phyloP scores from a whole-genome alignment of 139 green algal genomes.

The Chlamydomonas sp. region DNA sequence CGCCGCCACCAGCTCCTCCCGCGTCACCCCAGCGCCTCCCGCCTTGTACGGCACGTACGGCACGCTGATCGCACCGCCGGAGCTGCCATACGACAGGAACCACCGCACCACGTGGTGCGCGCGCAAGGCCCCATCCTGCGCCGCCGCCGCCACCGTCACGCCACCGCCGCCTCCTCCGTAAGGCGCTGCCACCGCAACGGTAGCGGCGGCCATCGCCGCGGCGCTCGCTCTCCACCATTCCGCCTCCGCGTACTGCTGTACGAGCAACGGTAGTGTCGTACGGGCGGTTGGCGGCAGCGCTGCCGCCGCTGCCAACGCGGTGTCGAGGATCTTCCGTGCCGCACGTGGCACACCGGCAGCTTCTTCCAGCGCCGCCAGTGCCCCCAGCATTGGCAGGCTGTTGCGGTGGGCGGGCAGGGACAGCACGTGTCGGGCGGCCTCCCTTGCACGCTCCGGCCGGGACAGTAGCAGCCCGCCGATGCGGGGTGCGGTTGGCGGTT shows the following conservation, averaged over 20 bases:
- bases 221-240: constrained; percentile 29
- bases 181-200: background rate
- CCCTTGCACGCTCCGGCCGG: constrained; percentile 20
- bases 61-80: background rate
- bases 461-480: background rate
- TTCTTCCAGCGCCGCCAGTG: constrained; percentile 58
- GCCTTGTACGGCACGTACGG: constrained; percentile 32
- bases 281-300: background rate
- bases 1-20: constrained; percentile 24
- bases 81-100: constrained; percentile 28
- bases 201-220: background rate
- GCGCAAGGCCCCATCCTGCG: constrained; percentile 21
- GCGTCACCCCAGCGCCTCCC: constrained; percentile 4
- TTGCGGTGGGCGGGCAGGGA: constrained; percentile 50
- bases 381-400: constrained; percentile 56
- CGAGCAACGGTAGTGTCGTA: constrained; percentile 26
- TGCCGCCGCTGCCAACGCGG: constrained; percentile 20
- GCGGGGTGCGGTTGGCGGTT: background rate
- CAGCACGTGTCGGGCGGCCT: constrained; percentile 61
- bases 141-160: background rate
- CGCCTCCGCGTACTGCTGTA: constrained; percentile 40
- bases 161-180: background rate
- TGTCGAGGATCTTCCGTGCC: constrained; percentile 23
- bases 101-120: constrained; percentile 51
- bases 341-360: constrained; percentile 31